These are phyloP conservation scores for Narthecium ossifragum DNA, from an alignment of 106 monocot species.

Conservation along the genomic window DNA sequence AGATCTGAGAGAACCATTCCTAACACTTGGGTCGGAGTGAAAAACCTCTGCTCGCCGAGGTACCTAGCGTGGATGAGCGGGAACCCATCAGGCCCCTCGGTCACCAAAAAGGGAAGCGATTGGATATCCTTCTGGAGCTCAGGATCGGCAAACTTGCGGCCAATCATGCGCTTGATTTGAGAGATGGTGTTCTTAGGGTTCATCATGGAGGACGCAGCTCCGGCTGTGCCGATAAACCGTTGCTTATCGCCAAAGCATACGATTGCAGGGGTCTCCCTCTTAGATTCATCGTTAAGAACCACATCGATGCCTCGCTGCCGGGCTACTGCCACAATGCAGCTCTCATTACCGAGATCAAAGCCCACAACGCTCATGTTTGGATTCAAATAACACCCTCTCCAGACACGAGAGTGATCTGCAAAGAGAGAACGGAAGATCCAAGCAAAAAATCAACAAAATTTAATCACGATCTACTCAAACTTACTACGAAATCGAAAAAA, in stretches of 20 bases:
- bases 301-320: constrained; percentile 86
- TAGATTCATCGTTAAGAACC: constrained; percentile 87
- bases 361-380: constrained; percentile 99
- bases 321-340: constrained; percentile 77
- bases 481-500: too few relatives aligned
- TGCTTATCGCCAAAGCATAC: constrained; percentile 87
- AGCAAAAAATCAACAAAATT: too few relatives aligned
- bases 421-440: too few relatives aligned
- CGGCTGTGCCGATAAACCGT: constrained; percentile 72
- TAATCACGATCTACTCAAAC: too few relatives aligned
- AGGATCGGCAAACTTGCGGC: constrained; percentile 60
- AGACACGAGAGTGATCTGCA: too few relatives aligned
- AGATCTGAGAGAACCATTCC: constrained; percentile 75
- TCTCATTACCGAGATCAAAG: constrained; percentile 85
- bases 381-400: too few relatives aligned
- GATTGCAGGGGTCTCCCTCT: constrained; percentile 82
- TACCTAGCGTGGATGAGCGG: constrained; percentile 63
- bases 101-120: constrained; percentile 49
- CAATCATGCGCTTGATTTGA: constrained; percentile 79
- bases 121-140: constrained; percentile 52
- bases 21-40: constrained; percentile 79
- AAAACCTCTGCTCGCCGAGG: constrained; percentile 50
- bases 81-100: constrained; percentile 72
- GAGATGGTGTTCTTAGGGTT: constrained; percentile 78
- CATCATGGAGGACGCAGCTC: constrained; percentile 61